Evolutionary conservation across 2,329 filamentous ascomycete species (phyloP), one percentile per base, ranked within the genome.

Genomic region (Neofusicoccum umdonicola): DNA sequence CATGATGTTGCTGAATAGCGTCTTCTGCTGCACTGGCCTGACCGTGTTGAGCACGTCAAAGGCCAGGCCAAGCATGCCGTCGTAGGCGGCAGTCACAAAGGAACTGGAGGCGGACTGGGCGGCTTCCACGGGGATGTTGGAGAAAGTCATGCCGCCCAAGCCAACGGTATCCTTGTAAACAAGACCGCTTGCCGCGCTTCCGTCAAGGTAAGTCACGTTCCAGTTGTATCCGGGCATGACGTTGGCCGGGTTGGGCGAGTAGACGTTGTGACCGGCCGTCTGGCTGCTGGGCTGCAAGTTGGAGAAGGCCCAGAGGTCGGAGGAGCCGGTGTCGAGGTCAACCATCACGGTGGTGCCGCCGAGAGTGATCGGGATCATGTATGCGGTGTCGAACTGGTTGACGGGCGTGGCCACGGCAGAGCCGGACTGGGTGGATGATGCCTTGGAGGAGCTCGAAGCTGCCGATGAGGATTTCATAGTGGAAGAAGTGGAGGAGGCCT

Each of bases 251-350:
- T 74, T 69, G 4, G 85, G 84, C 47, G 81, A 78, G 76, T 91
- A 91, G 69, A 86, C 72, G 47, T 76, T 72, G 70, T 90, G 88
- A 4, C 84, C 86, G 11, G 73, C 72, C 1, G 56, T 67, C 15
- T 52, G 52, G 45, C n/a, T 45, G 27, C 22, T 34, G 6, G 17
- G 42, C 35, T 34, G n/a, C 34, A 42, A 13, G 34, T 11, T 61
- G 6, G 42, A 39, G 22, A 48, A 35, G 35, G 56, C 17, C 61
- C 76, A 87, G 88, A 90, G 83, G 77, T 90, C 88, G 42, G 87
- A 82, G 68, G 81, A 89, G 67, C 82, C 89, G 13, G 90, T 93
- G 69, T 93, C 90, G 66, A 93, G 84, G 73, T 91, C 88, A 65
- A 93, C 74, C 66, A 87, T 83, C 67, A 57, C 15, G 34, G 51